These are phyloP conservation scores for Coelastrella sp. DNA, from an alignment of 139 green algal species.

Conservation along the genomic window DNA sequence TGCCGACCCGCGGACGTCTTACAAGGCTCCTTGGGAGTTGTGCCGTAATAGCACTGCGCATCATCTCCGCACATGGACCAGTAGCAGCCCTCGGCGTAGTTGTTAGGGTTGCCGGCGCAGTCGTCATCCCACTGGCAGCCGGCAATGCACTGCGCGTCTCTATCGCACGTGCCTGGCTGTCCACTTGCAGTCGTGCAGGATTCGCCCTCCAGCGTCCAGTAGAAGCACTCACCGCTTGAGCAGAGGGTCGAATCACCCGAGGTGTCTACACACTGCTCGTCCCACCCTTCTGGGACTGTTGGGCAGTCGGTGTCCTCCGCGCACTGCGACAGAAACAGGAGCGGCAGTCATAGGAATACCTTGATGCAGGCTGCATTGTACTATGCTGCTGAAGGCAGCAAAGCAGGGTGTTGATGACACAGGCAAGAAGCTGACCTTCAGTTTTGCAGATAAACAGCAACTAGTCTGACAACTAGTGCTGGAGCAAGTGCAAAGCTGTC, in stretches of 20 bases:
- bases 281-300: background rate
- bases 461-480: too few relatives aligned
- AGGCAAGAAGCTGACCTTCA: too few relatives aligned
- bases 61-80: background rate
- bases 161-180: background rate
- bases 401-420: too few relatives aligned
- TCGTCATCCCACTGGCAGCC: background rate
- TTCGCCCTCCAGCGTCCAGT: background rate
- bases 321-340: background rate
- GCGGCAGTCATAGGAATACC: too few relatives aligned
- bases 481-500: too few relatives aligned
- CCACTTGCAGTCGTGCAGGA: background rate
- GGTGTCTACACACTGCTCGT: background rate
- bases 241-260: background rate
- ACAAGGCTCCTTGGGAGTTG: background rate
- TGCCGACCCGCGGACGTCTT: background rate
- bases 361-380: too few relatives aligned
- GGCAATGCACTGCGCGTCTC: background rate
- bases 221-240: background rate
- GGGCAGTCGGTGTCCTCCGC: background rate
- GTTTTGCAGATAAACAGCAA: too few relatives aligned
- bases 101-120: background rate
- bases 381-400: too few relatives aligned
- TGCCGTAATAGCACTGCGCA: background rate
- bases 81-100: background rate